Evolutionary conservation across 164 flowering plant species (phyloP).

Genomic region (Tinospora cordifolia): DNA sequence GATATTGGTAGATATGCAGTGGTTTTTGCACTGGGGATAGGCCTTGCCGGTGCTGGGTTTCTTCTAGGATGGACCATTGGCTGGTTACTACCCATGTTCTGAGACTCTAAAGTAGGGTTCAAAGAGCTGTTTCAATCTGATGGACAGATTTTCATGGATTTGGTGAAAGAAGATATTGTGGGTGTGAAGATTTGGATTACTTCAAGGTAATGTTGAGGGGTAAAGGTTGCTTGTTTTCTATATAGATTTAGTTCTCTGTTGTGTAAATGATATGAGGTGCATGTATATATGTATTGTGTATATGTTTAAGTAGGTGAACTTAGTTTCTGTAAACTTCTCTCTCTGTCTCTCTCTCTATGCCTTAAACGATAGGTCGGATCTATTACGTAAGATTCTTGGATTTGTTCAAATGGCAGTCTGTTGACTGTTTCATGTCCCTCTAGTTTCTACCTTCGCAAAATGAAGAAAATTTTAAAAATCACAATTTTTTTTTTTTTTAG

Average conservation of each 20-base stretch:
- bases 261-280: slow-evolving; percentile 14
- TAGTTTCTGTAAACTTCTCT: background rate
- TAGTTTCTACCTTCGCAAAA: too few species aligned
- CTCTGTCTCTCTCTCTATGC: background rate
- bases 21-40: slow-evolving; percentile 50
- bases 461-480: too few species aligned
- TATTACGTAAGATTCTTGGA: too few species aligned
- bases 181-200: slow-evolving; percentile 9
- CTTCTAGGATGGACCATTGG: slow-evolving; percentile 76
- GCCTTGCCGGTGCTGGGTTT: slow-evolving; percentile 69
- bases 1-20: slow-evolving; percentile 27
- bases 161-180: background rate
- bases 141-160: background rate
- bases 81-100: slow-evolving; percentile 46
- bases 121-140: background rate
- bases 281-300: slow-evolving; percentile 14
- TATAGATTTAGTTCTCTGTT: slow-evolving; percentile 7
- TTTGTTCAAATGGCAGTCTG: too few species aligned
- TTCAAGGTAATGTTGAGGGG: background rate
- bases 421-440: too few species aligned
- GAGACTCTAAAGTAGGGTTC: background rate
- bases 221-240: background rate
- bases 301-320: slow-evolving; percentile 8
- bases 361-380: background rate
- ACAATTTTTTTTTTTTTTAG: too few species aligned